These are phyloP conservation scores for Rhizopogon vinicolor DNA, from an alignment of 768 basidiomycete genomes.

Conservation along the genomic window DNA sequence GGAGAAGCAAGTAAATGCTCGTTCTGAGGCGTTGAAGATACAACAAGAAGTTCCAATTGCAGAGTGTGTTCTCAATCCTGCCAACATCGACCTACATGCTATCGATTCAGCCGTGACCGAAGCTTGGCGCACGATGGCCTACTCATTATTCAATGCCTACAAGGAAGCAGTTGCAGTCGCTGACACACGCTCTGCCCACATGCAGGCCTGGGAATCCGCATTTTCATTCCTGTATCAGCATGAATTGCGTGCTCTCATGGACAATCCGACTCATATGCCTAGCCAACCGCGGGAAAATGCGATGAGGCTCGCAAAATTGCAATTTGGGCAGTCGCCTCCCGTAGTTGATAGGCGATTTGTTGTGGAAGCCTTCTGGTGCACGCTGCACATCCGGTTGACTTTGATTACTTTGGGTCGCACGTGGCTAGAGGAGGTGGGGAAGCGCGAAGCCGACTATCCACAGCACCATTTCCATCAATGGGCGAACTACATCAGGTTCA, in stretches of 20 bases:
- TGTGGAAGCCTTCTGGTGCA: slow-evolving; percentile 56
- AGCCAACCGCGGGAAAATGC: slow-evolving; percentile 42
- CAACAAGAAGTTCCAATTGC: slow-evolving; percentile 18
- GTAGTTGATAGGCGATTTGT: slow-evolving; percentile 56
- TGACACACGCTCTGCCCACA: slow-evolving; percentile 48
- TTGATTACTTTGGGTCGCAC: slow-evolving; percentile 40
- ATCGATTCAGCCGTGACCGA: slow-evolving; percentile 26
- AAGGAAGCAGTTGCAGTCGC: slow-evolving; percentile 34
- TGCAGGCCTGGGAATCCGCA: slow-evolving; percentile 57
- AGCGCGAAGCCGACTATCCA: slow-evolving; percentile 14
- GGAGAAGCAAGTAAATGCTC: slow-evolving; percentile 8
- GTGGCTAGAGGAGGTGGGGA: slow-evolving; percentile 34
- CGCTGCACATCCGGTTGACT: slow-evolving; percentile 48
- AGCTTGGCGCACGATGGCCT: slow-evolving; percentile 37
- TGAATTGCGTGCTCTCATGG: slow-evolving; percentile 34
- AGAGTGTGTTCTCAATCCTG: slow-evolving; percentile 23
- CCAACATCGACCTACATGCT: slow-evolving; percentile 17
- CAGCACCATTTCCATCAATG: slow-evolving; percentile 29
- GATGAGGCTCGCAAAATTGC: slow-evolving; percentile 44
- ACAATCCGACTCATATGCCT: slow-evolving; percentile 31
- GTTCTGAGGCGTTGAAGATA: slow-evolving; percentile 10
- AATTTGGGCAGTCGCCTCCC: slow-evolving; percentile 55
- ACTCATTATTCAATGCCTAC: slow-evolving; percentile 36
- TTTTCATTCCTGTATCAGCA: slow-evolving; percentile 45
- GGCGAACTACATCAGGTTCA: slow-evolving; percentile 42